phyloP scores from a whole-genome alignment of 2,329 filamentous ascomycete species.

The Penicillium aurantiogriseum region DNA sequence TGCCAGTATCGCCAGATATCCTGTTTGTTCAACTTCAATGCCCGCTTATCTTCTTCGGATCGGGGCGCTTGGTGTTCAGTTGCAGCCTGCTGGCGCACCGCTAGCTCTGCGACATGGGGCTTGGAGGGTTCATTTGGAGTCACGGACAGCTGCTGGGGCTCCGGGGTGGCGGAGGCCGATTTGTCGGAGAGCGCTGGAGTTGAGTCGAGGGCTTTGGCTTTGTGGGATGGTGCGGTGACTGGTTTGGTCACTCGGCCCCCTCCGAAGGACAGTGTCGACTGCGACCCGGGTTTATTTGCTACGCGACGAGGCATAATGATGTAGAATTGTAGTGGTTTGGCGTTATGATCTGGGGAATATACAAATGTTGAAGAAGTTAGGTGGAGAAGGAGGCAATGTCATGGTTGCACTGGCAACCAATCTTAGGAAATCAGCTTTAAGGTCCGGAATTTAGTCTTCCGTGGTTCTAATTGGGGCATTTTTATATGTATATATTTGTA shows the following conservation, averaged over 20 bases:
- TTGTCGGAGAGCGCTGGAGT: conserved; percentile 37
- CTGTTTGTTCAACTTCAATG: conserved; percentile 63
- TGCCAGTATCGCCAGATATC: conserved; percentile 79
- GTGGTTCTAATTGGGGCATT: background rate
- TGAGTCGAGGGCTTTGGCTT: conserved; percentile 34
- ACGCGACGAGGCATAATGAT: conserved; percentile 45
- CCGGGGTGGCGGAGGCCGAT: conserved; percentile 22
- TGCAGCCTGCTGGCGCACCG: conserved; percentile 50
- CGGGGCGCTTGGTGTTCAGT: conserved; percentile 38
- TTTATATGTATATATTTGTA: background rate
- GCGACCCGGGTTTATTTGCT: conserved; percentile 41
- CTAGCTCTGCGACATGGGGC: conserved; percentile 37
- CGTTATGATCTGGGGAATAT: background rate
- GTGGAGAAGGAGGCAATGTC: conserved; percentile 8
- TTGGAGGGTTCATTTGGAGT: conserved; percentile 28
- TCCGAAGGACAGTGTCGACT: conserved; percentile 64
- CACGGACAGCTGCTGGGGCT: conserved; percentile 30
- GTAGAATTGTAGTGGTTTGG: background rate
- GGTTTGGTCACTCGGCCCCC: conserved; percentile 60
- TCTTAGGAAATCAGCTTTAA: background rate
- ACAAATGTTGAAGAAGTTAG: background rate
- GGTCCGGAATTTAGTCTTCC: background rate
- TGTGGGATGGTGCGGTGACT: conserved; percentile 35
- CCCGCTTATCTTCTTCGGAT: conserved; percentile 44
- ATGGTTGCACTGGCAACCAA: conserved; percentile 13